Evolutionary conservation across 495 filamentous ascomycete genomes (phyloP).

Genomic region (Podospora pseudoanserina): DNA sequence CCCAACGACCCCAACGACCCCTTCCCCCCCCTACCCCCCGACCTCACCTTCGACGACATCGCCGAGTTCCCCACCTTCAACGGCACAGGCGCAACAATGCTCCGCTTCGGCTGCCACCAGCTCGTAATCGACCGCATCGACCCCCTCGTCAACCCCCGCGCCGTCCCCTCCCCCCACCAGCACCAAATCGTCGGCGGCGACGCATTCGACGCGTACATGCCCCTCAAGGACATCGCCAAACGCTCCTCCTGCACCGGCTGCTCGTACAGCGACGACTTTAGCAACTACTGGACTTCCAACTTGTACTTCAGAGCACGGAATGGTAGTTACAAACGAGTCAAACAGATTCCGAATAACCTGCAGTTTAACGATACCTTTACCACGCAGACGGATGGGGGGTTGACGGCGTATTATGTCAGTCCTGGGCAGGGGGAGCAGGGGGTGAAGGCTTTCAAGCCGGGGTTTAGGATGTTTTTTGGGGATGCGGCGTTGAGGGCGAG

Average conservation of each 20-base stretch:
- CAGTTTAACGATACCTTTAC: conserved; percentile 4
- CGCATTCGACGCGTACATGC: conserved; percentile 5
- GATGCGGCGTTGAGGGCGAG: not conserved
- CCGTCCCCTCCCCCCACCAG: conserved; percentile 1
- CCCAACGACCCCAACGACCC: not conserved
- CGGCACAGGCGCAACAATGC: conserved; percentile 2
- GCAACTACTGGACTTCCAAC: conserved; percentile 4
- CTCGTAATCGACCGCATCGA: conserved; percentile 7
- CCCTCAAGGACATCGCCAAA: conserved; percentile 1
- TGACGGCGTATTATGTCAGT: conserved; percentile 1
- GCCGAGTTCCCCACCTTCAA: not conserved
- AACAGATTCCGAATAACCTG: not conserved
- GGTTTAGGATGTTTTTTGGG: conserved; percentile 1
- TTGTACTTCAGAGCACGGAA: not conserved
- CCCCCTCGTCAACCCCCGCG: conserved; percentile 6
- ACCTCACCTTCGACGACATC: not conserved
- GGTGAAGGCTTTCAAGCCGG: not conserved
- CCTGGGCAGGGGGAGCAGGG: not conserved
- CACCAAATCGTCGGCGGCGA: conserved; percentile 7
- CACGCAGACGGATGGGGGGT: not conserved
- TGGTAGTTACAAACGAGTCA: not conserved
- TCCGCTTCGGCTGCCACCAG: conserved; percentile 5
- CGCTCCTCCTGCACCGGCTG: not conserved
- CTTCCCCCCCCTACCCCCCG: not conserved
- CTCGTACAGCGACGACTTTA: not conserved